Conservation (phyloP, 148 eudicot species). For the Drosera capensis region DNA sequence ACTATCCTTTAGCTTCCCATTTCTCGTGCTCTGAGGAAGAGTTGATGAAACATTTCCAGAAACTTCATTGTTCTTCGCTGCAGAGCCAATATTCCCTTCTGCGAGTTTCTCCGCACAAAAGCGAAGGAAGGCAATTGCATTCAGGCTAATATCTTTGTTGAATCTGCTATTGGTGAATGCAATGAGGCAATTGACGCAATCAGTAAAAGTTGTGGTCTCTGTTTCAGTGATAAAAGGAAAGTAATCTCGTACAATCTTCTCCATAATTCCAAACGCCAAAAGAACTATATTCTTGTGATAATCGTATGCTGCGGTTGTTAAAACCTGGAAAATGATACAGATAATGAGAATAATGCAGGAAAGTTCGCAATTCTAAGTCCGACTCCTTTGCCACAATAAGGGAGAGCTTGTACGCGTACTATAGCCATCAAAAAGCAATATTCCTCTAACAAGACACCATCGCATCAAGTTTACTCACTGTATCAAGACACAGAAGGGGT, state of each 20-base stretch:
- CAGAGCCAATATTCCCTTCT: slow-evolving; percentile 74
- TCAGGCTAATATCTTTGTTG: slow-evolving; percentile 85
- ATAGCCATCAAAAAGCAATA: no score
- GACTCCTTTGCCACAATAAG: no score
- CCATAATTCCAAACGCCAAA: slow-evolving; percentile 85
- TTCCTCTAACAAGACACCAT: no score
- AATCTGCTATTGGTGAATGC: slow-evolving; percentile 95
- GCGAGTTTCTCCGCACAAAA: slow-evolving; percentile 98
- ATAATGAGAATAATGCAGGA: neutral
- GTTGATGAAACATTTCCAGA: slow-evolving; percentile 42
- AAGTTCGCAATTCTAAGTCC: no score
- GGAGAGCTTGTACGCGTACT: no score
- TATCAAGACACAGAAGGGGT: no score
- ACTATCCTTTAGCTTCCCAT: slow-evolving; percentile 45
- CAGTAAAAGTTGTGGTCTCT: slow-evolving; percentile 95
- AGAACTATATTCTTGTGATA: slow-evolving; percentile 97
- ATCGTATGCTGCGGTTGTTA: slow-evolving; percentile 98
- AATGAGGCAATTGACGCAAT: slow-evolving; percentile 90
- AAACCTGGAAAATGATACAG: slow-evolving; percentile 42
- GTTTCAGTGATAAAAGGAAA: slow-evolving; percentile 96
- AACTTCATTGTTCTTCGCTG: slow-evolving; percentile 35
- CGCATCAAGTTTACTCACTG: no score
- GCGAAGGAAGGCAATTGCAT: slow-evolving; percentile 91
- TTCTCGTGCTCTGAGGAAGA: slow-evolving; percentile 35
- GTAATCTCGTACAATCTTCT: slow-evolving; percentile 92